A percentile compares a stretch with the other conserved stretches of the same genome.
Evolutionary conservation across 768 basidiomycete genomes (phyloP).

Genomic region (Calocybe indica): DNA sequence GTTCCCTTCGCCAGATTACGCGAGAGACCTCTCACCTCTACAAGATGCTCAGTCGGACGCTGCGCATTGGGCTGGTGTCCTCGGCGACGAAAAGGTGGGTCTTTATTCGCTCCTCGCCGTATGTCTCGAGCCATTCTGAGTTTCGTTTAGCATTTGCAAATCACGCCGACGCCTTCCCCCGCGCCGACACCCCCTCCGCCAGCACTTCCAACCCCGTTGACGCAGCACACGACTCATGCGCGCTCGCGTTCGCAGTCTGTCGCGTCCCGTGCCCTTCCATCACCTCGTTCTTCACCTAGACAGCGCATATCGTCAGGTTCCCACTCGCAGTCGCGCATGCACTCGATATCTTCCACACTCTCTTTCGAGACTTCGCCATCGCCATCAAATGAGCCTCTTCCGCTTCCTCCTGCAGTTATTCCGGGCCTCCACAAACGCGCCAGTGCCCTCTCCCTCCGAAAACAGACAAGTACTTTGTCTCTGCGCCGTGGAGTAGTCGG

Average conservation of each 20-base stretch:
- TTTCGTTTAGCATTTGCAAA: not conserved
- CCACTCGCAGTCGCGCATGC: not conserved
- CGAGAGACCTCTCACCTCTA: conserved; percentile 3
- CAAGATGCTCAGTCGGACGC: no score
- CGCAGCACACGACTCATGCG: not conserved
- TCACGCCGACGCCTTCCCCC: not conserved
- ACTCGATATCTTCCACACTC: conserved; percentile 1
- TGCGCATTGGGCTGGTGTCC: not conserved
- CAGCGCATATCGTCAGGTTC: not conserved
- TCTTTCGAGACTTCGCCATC: no score
- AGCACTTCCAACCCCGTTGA: not conserved
- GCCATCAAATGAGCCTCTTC: not conserved
- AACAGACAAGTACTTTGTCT: conserved; percentile 1
- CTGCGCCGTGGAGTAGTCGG: not conserved
- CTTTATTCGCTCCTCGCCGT: no score
- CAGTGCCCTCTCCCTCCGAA: conserved; percentile 1
- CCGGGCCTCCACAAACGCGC: conserved; percentile 5
- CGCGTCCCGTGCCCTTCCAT: not conserved
- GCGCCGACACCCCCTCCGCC: not conserved
- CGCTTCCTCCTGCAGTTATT: conserved; percentile 2
- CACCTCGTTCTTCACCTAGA: no score
- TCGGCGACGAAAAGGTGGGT: conserved; percentile 5
- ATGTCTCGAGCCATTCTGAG: not conserved
- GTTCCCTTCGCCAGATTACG: conserved; percentile 10
- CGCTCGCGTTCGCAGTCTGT: not conserved